A percentile compares a stretch with the other conserved stretches of the same genome.
phyloP scores from a whole-genome alignment of 495 filamentous ascomycete genomes.

The Hypoxylon intermedium region DNA sequence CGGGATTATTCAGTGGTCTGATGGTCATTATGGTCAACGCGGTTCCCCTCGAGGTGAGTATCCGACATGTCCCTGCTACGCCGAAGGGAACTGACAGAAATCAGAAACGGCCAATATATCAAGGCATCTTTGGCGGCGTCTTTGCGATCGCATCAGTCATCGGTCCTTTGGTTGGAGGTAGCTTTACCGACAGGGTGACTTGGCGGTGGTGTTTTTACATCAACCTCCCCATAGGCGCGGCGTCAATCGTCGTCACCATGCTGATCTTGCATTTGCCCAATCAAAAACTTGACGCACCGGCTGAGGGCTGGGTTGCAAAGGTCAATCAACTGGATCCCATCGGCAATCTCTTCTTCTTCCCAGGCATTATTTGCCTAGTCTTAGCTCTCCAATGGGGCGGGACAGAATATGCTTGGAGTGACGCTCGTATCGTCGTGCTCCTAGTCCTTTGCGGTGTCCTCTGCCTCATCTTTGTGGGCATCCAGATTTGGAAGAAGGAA shows the following conservation, averaged over 20 bases:
- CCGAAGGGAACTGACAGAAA: too few species aligned
- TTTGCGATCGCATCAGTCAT: conserved; percentile 55
- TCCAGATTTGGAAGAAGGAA: conserved; percentile 68
- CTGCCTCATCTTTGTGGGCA: conserved; percentile 59
- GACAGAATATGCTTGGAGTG: conserved; percentile 66
- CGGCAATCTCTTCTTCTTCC: conserved; percentile 71
- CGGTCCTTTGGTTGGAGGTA: conserved; percentile 58
- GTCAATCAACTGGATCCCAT: conserved; percentile 69
- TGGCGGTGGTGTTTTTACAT: conserved; percentile 65
- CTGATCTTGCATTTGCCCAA: conserved; percentile 67
- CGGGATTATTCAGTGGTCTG: conserved; percentile 51
- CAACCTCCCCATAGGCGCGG: conserved; percentile 56
- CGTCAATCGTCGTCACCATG: conserved; percentile 33
- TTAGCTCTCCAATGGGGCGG: conserved; percentile 88
- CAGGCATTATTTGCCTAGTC: conserved; percentile 70
- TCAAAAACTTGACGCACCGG: conserved; percentile 63
- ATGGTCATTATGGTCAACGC: conserved; percentile 55
- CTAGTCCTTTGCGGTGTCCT: conserved; percentile 69
- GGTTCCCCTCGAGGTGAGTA: too few species aligned
- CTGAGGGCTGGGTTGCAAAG: conserved; percentile 54
- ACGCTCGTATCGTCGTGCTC: conserved; percentile 69
- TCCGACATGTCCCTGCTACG: too few species aligned
- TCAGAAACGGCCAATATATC: conserved; percentile 57
- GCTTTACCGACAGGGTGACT: conserved; percentile 57
- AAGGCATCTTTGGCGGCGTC: conserved; percentile 55